Base-by-base conservation (phyloP, 345 rosid species). In the Eucalyptus urophylla region DNA sequence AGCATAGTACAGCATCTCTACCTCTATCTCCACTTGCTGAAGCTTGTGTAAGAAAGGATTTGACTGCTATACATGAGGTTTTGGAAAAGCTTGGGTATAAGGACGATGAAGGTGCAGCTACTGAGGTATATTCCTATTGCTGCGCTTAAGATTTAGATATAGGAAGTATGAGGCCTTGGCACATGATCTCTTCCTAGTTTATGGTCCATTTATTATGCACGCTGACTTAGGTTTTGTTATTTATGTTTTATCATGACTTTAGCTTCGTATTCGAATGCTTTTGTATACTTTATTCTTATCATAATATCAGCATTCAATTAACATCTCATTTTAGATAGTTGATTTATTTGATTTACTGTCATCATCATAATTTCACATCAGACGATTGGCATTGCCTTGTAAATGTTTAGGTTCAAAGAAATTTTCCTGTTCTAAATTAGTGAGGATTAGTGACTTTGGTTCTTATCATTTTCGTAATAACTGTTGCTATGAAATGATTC, bases 1-100 rank as follows among this genome's bases (percentile, higher is more conserved):
- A 93, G 17, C 95, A 93, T 92, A 93, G 91, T 86, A 91, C 93
- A 87, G 94, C 93, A 58, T 91, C 95, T 40, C 88, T 96, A 88
- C 95, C 97, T 86, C 90, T 93, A 27, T 93, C 99, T 53, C 95
- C 97, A n/a, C 90, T 96, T 86, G 99, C 95, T n/a, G 97, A 97
- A 91, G 98, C 99, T 88, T 95, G 96, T 92, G 92, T 92, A 67
- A 94, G 95, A 92, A 93, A 87, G 92, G 99, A 96, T 94, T 92
- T 97, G 93, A 94, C 94, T 90, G 96, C 99, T 69, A 94, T 97
- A 87, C 96, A 93, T 87, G 97, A 96, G 91, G 94, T 96, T 89
- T 89, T 97, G 90, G 97, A 96, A 89, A 92, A 94, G 87, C 89
- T 96, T 91, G 98, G 97, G 17, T 97, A 96, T 92, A 95, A 95